Percentiles rank a stretch among this genome's conserved stretches.
phyloP scores from a whole-genome alignment of 2,329 filamentous ascomycete genomes.

The Penicillium griseofulvum region DNA sequence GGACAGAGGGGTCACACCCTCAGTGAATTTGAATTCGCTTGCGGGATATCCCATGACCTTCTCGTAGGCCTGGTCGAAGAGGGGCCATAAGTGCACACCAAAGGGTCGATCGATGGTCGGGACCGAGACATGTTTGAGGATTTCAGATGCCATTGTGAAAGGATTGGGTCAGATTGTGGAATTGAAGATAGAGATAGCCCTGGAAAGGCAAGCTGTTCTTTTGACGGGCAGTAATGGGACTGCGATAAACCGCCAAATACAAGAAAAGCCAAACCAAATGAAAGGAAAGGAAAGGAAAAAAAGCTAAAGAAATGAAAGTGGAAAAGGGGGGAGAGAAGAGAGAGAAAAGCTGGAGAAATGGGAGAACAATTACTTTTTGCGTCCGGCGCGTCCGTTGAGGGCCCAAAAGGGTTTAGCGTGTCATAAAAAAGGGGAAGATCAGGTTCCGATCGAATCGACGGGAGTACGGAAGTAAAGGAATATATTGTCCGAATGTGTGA shows the following conservation, averaged over 20 bases:
- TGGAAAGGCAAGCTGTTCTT: background rate
- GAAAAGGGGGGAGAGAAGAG: slow-evolving; percentile 62
- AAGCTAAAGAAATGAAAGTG: slow-evolving; percentile 14
- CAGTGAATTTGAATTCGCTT: slow-evolving; percentile 79
- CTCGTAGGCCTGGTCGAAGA: slow-evolving; percentile 86
- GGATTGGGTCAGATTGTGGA: background rate
- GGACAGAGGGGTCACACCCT: slow-evolving; percentile 82
- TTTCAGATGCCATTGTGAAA: slow-evolving; percentile 49
- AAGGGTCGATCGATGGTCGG: slow-evolving; percentile 91
- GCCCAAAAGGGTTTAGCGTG: slow-evolving; percentile 28
- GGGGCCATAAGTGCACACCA: slow-evolving; percentile 86
- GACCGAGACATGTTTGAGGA: slow-evolving; percentile 54
- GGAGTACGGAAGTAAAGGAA: background rate
- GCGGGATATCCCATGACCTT: slow-evolving; percentile 74
- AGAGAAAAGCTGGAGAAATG: slow-evolving; percentile 46
- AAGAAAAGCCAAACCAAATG: slow-evolving; percentile 43
- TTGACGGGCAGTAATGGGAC: slow-evolving; percentile 1
- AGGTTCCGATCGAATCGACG: slow-evolving; percentile 11
- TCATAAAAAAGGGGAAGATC: slow-evolving; percentile 31
- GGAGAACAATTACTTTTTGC: slow-evolving; percentile 22
- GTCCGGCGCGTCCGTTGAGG: slow-evolving; percentile 28
- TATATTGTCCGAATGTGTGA: background rate
- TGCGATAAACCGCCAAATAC: background rate
- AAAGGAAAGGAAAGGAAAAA: slow-evolving; percentile 53
- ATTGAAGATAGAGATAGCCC: background rate